These are phyloP conservation scores for Pseudozyma tsukubaensis DNA, from an alignment of 1,284 basidiomycete genomes.

Conservation along the genomic window DNA sequence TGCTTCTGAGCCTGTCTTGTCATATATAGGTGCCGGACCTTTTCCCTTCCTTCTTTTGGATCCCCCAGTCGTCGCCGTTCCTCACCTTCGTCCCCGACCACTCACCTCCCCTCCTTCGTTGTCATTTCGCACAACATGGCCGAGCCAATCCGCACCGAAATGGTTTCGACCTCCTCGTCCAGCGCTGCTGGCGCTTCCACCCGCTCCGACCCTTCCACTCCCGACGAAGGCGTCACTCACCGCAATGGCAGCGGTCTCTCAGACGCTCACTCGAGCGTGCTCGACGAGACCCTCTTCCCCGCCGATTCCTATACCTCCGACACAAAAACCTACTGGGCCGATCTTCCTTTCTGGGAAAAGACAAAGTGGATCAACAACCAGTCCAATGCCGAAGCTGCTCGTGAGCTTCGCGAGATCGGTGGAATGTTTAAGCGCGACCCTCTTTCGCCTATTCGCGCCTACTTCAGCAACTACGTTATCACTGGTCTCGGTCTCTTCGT, in stretches of 20 bases:
- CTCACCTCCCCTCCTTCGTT: neutral
- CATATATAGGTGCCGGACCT: constrained; percentile 5
- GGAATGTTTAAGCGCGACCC: constrained; percentile 72
- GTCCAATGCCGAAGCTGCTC: constrained; percentile 70
- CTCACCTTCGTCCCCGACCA: neutral
- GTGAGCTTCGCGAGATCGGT: constrained; percentile 71
- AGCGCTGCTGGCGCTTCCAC: constrained; percentile 13
- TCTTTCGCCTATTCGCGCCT: constrained; percentile 70
- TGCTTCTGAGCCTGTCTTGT: neutral
- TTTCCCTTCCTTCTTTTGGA: neutral
- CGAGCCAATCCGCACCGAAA: constrained; percentile 9
- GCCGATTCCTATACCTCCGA: constrained; percentile 62
- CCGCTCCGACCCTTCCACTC: constrained; percentile 16
- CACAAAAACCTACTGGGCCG: constrained; percentile 69
- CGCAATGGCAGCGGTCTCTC: neutral
- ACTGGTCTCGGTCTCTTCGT: constrained; percentile 73
- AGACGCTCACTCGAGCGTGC: constrained; percentile 30
- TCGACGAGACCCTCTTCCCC: constrained; percentile 63
- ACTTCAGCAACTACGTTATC: constrained; percentile 72
- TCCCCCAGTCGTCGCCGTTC: neutral
- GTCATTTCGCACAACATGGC: neutral
- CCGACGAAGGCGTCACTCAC: constrained; percentile 2
- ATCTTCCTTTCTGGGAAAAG: constrained; percentile 63
- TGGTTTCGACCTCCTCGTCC: constrained; percentile 16
- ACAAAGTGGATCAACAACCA: constrained; percentile 70